phyloP scores from a whole-genome alignment of 2,329 filamentous ascomycete genomes.

The Nemania sp. region DNA sequence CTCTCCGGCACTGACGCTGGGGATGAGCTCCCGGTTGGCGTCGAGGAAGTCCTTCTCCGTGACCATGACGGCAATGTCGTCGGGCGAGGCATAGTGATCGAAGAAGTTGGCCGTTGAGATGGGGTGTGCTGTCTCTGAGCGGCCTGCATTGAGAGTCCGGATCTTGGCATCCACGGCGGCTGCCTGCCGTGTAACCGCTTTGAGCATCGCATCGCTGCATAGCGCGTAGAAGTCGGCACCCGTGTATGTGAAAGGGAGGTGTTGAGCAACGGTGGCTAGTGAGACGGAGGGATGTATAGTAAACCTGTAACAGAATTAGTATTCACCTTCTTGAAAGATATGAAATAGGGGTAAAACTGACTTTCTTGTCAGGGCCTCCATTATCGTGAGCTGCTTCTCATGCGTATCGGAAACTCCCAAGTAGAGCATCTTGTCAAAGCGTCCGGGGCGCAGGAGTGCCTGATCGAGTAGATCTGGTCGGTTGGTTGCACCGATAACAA shows the following conservation, averaged over 20 bases:
- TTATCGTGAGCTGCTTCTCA: conserved; percentile 90
- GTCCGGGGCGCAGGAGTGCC: conserved; percentile 82
- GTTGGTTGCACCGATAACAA: conserved; percentile 96
- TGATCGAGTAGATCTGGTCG: conserved; percentile 90
- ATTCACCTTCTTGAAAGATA: neutral
- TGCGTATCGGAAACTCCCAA: conserved; percentile 95
- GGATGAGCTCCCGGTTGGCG: conserved; percentile 84
- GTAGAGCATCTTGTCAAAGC: conserved; percentile 99
- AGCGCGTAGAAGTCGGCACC: conserved; percentile 97
- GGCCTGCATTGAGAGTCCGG: conserved; percentile 62
- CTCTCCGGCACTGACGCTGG: conserved; percentile 90
- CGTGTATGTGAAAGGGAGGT: conserved; percentile 92
- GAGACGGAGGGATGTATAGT: conserved; percentile 79
- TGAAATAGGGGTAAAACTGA: conserved; percentile 49
- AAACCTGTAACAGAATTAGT: conserved; percentile 62
- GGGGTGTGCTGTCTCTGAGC: conserved; percentile 45
- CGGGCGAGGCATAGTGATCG: conserved; percentile 81
- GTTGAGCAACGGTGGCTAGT: conserved; percentile 71
- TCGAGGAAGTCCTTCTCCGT: conserved; percentile 84
- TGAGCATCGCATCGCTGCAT: conserved; percentile 98
- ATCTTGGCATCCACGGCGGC: conserved; percentile 83
- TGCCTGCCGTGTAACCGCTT: conserved; percentile 92
- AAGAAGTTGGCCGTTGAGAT: conserved; percentile 94
- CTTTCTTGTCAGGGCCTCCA: conserved; percentile 94
- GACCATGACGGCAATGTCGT: conserved; percentile 86